phyloP scores from a whole-genome alignment of 768 basidiomycete genomes.

The Russula dissimulans region DNA sequence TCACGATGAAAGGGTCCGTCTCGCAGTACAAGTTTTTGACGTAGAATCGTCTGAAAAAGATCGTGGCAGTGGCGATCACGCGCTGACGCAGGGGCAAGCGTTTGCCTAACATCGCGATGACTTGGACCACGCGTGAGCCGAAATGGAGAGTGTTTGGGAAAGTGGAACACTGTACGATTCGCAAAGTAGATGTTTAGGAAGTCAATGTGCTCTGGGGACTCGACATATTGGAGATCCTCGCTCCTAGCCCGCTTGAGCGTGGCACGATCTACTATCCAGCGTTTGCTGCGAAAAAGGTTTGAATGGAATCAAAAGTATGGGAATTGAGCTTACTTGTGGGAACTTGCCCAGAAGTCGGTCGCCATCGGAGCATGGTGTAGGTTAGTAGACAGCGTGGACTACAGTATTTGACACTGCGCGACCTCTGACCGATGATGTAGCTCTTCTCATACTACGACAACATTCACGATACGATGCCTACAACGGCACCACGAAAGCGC shows the following conservation, averaged over 20 bases:
- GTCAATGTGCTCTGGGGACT: conserved; percentile 65
- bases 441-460: background rate
- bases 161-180: conserved; percentile 42
- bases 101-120: conserved; percentile 81
- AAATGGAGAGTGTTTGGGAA: background rate
- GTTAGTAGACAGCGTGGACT: too few species aligned
- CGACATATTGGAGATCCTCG: conserved; percentile 72
- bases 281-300: conserved; percentile 47
- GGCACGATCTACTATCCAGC: conserved; percentile 84
- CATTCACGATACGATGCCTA: background rate
- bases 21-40: conserved; percentile 92
- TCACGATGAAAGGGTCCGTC: conserved; percentile 89
- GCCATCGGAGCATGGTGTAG: conserved; percentile 43
- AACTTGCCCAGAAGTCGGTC: conserved; percentile 87
- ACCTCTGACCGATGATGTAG: background rate
- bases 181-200: conserved; percentile 86
- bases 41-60: conserved; percentile 96
- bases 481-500: conserved; percentile 23
- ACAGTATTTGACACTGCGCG: too few species aligned
- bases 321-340: conserved; percentile 53
- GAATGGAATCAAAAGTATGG: background rate
- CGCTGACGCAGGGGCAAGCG: conserved; percentile 77
- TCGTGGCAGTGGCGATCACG: conserved; percentile 87
- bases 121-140: conserved; percentile 31
- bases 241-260: conserved; percentile 64